Evolutionary conservation across 495 filamentous ascomycete species (phyloP), one percentile per base, ranked within the genome.

Genomic region (Hypomontagnella monticulosa): DNA sequence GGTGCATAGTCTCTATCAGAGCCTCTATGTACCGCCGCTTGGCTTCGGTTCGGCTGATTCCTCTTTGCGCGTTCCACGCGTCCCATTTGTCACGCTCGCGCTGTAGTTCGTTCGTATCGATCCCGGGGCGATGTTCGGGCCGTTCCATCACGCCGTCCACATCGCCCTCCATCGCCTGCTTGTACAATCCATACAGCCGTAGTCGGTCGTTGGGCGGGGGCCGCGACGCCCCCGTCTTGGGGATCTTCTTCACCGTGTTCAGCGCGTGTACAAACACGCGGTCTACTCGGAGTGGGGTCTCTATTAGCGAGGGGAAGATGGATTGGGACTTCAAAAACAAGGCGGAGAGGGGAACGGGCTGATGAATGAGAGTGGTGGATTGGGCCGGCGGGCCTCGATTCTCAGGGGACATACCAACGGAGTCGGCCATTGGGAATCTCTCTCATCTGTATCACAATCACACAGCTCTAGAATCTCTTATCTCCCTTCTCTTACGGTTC

Each of bases 101-200:
- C 54, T 80, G 76, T 8, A 83, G 50, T 11, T 86, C 84, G 40
- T 84, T 80, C 4, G 67, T 66, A 10, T 72, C 60, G 19, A 71
- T 43, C 54, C 69, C 72, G 23, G 67, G 66, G 30, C 65, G 66
- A 19, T 84, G 81, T 44, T 85, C 78, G 19, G 94, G 94, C 18
- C 93, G 84, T 69, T 93, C 88, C 90, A 97, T 95, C 1, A 97
- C 90, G 33, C 91, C 91, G 67, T 92, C 89, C 4, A 97, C 93
- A 78, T 98, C 93, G 32, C 95, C 95, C 79, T 98, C 93, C 93
- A 97, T 98, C 65, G 91, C 93, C 79, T 99, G 95, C 76, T 99
- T 99, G 79, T 98, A 99, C 62, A 99, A 84, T 50, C 95, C 95
- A 87, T 99, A 99, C 55, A 99, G 88, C 65, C 88, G 89, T 67